Conservation (phyloP, 441 rosid species). For the Adansonia gregorii region DNA sequence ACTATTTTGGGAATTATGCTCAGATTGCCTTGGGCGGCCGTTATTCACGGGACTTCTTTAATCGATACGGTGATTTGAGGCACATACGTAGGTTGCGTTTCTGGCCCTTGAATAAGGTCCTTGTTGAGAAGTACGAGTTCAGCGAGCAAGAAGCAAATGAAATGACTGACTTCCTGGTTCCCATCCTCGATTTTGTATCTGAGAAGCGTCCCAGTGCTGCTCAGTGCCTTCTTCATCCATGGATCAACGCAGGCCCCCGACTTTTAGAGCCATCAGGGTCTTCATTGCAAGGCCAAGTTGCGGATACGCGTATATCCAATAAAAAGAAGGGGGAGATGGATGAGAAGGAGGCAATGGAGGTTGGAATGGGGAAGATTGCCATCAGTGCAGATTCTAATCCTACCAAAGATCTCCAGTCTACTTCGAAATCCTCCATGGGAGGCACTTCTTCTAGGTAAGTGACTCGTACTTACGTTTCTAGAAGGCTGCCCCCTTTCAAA, state of each 20-base stretch:
- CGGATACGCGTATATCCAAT: slow-evolving; percentile 31
- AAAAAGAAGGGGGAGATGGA: slow-evolving; percentile 48
- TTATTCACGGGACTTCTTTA: slow-evolving; percentile 68
- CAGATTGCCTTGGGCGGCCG: slow-evolving; percentile 73
- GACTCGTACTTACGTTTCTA: background rate
- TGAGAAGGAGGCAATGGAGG: slow-evolving; percentile 67
- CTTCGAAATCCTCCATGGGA: slow-evolving; percentile 32
- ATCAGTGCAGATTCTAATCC: slow-evolving; percentile 48
- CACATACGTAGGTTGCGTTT: slow-evolving; percentile 70
- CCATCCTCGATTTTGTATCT: slow-evolving; percentile 75
- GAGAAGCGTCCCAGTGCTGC: slow-evolving; percentile 75
- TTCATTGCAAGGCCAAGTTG: slow-evolving; percentile 31
- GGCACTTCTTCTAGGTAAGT: slow-evolving; percentile 33
- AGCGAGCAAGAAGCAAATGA: slow-evolving; percentile 64
- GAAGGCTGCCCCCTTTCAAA: background rate
- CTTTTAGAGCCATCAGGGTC: slow-evolving; percentile 47
- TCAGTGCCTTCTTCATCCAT: slow-evolving; percentile 67
- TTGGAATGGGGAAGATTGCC: slow-evolving; percentile 58
- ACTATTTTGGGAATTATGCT: slow-evolving; percentile 23
- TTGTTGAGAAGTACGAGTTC: slow-evolving; percentile 61
- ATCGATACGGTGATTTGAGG: slow-evolving; percentile 65
- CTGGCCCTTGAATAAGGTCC: slow-evolving; percentile 70
- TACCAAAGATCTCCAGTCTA: slow-evolving; percentile 40
- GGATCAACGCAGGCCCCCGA: slow-evolving; percentile 55
- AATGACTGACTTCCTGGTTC: slow-evolving; percentile 61